Evolutionary conservation across 345 rosid species (phyloP), one percentile per base, ranked within the genome.

Genomic region (Sonneratia caseolaris): DNA sequence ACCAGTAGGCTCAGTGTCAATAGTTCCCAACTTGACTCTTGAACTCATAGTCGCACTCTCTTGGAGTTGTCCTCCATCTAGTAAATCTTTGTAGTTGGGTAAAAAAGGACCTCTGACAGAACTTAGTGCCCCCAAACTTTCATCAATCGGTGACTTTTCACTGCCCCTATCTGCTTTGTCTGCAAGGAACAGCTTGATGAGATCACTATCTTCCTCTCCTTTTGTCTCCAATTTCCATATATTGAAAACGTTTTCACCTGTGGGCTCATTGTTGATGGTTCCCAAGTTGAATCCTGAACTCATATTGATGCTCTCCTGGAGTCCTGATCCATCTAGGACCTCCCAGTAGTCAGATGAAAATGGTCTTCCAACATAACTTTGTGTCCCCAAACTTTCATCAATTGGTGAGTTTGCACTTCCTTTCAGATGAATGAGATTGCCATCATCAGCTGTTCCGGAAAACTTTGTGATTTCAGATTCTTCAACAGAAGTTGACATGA

Each of bases 161-260:
- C 32, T 14, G 1, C 64, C 75, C 13, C 5, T 56, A 35, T 49
- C 70, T 65, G 45, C 10, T 47, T 47, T 47, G 15, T 47, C 51
- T 47, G 15, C 2, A 47, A 47, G 14, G 15, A 47, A 47, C 51
- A 0, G 15, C 3, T 13, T 13, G 0, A 13, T 8, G 2, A 47
- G 51, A 47, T 47, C 51, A 47, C 13, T 47, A 47, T 47, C 51
- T 47, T 47, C 51, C 51, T 47, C 15, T 47, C 15, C 51, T 47
- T 3, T 9, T 70, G 86, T 78, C 71, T 76, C 76, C 72, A 89
- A 77, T 75, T 89, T 93, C 97, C 97, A 88, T 64, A 86, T 85
- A 81, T 66, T 82, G 74, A 89, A 72, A 55, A 66, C 65, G 27
- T 66, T 69, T 45, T 21, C 42, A 22, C 64, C 66, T 19, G 51